A percentile compares a stretch with the other conserved stretches of the same genome.
Evolutionary conservation across 345 rosid species (phyloP).

Genomic region (Corchorus capsularis): DNA sequence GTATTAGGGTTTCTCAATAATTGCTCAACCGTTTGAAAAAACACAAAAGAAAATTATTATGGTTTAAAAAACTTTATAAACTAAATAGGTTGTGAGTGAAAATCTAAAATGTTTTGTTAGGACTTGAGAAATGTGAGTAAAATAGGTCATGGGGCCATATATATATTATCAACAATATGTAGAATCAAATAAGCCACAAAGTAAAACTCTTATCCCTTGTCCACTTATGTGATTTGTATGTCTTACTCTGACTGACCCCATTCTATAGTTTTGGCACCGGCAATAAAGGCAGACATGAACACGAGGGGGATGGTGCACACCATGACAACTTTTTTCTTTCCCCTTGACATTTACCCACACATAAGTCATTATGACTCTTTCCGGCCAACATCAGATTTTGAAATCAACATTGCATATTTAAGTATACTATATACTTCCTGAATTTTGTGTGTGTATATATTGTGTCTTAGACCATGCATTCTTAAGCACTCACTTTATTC

Average conservation of each 20-base stretch:
- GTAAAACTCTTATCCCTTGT: constrained; percentile 4
- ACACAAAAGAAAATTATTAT: too few relatives aligned
- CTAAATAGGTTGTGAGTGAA: background rate
- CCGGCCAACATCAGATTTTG: constrained; percentile 6
- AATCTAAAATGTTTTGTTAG: background rate
- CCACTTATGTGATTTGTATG: constrained; percentile 1
- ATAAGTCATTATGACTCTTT: background rate
- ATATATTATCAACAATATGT: background rate
- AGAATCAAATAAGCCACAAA: constrained; percentile 26
- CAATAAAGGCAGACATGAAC: constrained; percentile 15
- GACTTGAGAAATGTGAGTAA: background rate
- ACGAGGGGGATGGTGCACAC: background rate
- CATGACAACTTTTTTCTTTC: constrained; percentile 11
- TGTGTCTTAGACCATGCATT: background rate
- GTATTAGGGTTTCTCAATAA: background rate
- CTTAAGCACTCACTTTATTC: background rate
- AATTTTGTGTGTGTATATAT: background rate
- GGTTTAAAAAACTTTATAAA: background rate
- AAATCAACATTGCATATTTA: background rate
- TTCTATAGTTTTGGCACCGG: constrained; percentile 14
- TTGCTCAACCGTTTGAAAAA: background rate
- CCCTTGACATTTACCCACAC: constrained; percentile 6
- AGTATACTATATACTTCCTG: background rate
- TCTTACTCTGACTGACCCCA: constrained; percentile 10
- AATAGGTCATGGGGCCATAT: background rate